Evolutionary conservation across 2,329 filamentous ascomycete species (phyloP).

Genomic region (Talaromyces rugulosus): DNA sequence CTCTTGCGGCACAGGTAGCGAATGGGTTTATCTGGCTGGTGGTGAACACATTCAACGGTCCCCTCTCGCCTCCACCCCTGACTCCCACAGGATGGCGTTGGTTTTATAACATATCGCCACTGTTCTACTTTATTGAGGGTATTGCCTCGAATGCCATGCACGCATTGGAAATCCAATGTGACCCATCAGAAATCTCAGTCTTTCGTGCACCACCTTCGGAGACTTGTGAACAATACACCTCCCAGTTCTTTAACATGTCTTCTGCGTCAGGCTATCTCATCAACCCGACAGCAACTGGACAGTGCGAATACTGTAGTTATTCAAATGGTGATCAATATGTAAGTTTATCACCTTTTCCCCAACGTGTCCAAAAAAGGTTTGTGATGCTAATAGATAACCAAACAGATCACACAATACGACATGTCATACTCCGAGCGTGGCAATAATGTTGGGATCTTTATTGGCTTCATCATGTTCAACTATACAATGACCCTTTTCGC

Average conservation of each 20-base stretch:
- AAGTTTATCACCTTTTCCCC: conserved; percentile 54
- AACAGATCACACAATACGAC: conserved; percentile 4
- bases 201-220: conserved; percentile 62
- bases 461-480: conserved; percentile 71
- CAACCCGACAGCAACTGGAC: conserved; percentile 53
- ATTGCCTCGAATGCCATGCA: conserved; percentile 72
- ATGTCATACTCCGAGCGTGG: conserved; percentile 26
- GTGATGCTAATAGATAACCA: no score
- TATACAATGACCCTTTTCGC: conserved; percentile 55
- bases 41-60: conserved; percentile 78
- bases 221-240: conserved; percentile 66
- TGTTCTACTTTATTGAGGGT: conserved; percentile 71
- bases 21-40: conserved; percentile 78
- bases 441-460: conserved; percentile 73
- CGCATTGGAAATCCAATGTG: conserved; percentile 57
- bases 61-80: conserved; percentile 69
- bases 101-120: conserved; percentile 77
- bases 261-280: conserved; percentile 61
- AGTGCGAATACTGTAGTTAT: conserved; percentile 75
- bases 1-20: conserved; percentile 71
- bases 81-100: conserved; percentile 75
- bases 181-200: conserved; percentile 53
- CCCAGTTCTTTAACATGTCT: conserved; percentile 53
- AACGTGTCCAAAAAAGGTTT: no score
- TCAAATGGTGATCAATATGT: conserved; percentile 66